Evolutionary conservation across 345 rosid genomes (phyloP).

Genomic region (Eucalyptus shirleyi): DNA sequence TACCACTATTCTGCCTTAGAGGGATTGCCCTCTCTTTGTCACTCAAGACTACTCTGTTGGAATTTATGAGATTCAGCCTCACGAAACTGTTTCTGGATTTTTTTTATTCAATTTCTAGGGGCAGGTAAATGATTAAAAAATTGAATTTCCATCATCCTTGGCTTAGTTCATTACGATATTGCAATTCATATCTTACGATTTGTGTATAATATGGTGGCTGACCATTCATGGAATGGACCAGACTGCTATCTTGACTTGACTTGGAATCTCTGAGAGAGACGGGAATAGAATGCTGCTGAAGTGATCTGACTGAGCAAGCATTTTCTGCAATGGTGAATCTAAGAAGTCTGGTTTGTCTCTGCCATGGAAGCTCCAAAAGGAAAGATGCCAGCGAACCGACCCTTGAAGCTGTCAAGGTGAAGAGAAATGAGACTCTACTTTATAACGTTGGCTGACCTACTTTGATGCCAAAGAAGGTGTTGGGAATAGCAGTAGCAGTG

Average conservation of each 20-base stretch:
- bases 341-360: neutral
- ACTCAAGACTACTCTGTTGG: neutral
- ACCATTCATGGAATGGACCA: neutral
- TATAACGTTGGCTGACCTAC: neutral
- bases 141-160: neutral
- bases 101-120: neutral
- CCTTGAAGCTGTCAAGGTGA: neutral
- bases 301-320: neutral
- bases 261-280: neutral
- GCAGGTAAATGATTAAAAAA: neutral
- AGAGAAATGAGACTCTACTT: neutral
- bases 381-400: neutral
- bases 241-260: neutral
- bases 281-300: neutral
- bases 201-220: neutral
- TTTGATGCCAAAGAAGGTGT: neutral
- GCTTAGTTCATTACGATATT: neutral
- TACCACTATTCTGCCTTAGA: neutral
- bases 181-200: neutral
- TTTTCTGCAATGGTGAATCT: neutral
- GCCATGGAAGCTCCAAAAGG: neutral
- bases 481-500: neutral
- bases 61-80: neutral
- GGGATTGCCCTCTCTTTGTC: neutral
- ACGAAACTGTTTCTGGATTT: neutral